phyloP scores from a whole-genome alignment of 345 rosid species.

The thale cress (Arabidopsis thaliana) region DNA sequence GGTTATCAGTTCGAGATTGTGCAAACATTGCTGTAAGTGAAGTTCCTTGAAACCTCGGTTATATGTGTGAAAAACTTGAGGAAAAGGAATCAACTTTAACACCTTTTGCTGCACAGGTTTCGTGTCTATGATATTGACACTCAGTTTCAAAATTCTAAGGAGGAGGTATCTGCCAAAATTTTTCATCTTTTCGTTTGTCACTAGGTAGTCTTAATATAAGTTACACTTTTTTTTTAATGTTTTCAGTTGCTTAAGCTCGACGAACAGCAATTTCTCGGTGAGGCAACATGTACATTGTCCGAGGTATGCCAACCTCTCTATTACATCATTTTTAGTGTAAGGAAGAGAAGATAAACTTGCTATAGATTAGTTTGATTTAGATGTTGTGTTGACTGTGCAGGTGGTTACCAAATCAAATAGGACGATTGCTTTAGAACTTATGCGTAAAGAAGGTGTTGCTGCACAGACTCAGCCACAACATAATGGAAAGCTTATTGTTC shows the following conservation, averaged over 20 bases:
- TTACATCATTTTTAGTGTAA: not conserved
- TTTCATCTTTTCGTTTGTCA: not conserved
- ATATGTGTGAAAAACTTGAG: not conserved
- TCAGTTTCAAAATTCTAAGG: constrained; percentile 70
- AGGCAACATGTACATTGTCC: constrained; percentile 71
- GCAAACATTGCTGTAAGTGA: constrained; percentile 82
- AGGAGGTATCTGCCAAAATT: constrained; percentile 55
- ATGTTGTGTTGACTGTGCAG: constrained; percentile 48
- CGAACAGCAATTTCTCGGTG: constrained; percentile 80
- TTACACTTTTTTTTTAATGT: constrained; percentile 11
- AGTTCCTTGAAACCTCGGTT: constrained; percentile 36
- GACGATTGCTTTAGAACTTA: constrained; percentile 63
- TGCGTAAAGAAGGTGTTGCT: constrained; percentile 55
- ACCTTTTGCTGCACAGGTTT: constrained; percentile 57
- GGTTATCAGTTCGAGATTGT: constrained; percentile 75
- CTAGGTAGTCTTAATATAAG: not conserved
- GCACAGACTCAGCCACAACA: constrained; percentile 47
- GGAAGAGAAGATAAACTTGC: not conserved
- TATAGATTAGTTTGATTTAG: not conserved
- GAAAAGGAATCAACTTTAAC: not conserved
- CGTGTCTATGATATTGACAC: constrained; percentile 80
- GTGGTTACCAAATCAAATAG: constrained; percentile 63
- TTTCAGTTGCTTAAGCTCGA: constrained; percentile 62
- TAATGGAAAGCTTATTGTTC: constrained; percentile 70
- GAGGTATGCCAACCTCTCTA: constrained; percentile 48